Percentiles rank a stretch among this genome's conserved stretches.
Evolutionary conservation across 139 green algal species (phyloP).

Genomic region (Penium margaritaceum): DNA sequence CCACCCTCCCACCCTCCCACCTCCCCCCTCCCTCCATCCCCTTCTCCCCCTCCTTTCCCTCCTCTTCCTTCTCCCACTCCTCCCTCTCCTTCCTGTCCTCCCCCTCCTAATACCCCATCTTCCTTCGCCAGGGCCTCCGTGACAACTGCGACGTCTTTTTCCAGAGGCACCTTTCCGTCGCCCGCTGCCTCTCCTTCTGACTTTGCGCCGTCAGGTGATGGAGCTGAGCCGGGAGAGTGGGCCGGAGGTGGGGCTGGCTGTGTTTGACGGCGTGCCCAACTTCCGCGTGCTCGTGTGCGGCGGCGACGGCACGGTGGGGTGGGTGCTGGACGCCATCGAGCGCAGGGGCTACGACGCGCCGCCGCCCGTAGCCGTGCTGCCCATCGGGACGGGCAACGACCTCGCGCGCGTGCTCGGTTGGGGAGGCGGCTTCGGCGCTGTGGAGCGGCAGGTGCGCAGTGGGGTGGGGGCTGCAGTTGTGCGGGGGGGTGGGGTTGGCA

Average conservation of each 20-base stretch:
- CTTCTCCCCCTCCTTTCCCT: too few relatives aligned
- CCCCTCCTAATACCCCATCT: too few relatives aligned
- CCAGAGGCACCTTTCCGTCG: too few relatives aligned
- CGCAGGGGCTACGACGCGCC: slow-evolving; percentile 39
- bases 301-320: slow-evolving; percentile 70
- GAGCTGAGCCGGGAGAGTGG: slow-evolving; percentile 45
- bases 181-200: too few relatives aligned
- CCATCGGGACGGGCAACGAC: slow-evolving; percentile 80
- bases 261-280: slow-evolving; percentile 57
- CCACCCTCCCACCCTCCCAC: too few relatives aligned
- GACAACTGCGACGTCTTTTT: too few relatives aligned
- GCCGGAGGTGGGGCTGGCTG: slow-evolving; percentile 58
- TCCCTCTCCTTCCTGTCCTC: too few relatives aligned
- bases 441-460: slow-evolving; percentile 28
- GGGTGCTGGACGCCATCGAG: slow-evolving; percentile 45
- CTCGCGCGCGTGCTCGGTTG: slow-evolving; percentile 73
- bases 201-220: slow-evolving; percentile 33
- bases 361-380: slow-evolving; percentile 67
- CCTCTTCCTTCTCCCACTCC: too few relatives aligned
- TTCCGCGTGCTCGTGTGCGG: slow-evolving; percentile 66
- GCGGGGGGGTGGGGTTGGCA: background rate
- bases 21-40: too few relatives aligned
- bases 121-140: background rate
- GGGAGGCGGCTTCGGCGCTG: slow-evolving; percentile 55
- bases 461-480: background rate